These are phyloP conservation scores for Plasmodium falciparum DNA, from an alignment of 169 alveolate genomes.

Conservation along the genomic window DNA sequence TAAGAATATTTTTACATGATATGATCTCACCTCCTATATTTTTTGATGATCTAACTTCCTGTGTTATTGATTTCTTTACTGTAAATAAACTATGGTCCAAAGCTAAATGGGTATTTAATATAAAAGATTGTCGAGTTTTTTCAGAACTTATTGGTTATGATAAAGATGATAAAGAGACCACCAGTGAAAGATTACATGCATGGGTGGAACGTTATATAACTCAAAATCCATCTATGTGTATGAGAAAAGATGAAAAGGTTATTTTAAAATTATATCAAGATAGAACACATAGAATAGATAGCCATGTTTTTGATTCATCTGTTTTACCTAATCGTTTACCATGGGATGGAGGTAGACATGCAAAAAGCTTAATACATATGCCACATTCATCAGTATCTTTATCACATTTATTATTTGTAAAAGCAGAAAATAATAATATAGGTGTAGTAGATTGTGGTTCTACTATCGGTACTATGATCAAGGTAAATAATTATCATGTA, in stretches of 20 bases:
- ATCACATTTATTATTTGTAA: conserved; percentile 88
- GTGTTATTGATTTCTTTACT: conserved; percentile 84
- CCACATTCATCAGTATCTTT: conserved; percentile 93
- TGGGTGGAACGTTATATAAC: conserved; percentile 86
- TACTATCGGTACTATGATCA: conserved; percentile 93
- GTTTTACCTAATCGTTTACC: conserved; percentile 87
- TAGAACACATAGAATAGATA: conserved; percentile 85
- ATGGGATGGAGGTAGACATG: conserved; percentile 94
- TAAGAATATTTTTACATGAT: conserved; percentile 83
- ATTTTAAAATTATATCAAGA: conserved; percentile 81
- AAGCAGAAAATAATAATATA: conserved; percentile 76
- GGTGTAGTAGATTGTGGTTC: conserved; percentile 91
- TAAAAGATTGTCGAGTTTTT: conserved; percentile 80
- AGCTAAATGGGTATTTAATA: conserved; percentile 84
- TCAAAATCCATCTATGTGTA: conserved; percentile 81
- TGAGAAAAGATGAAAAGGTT: conserved; percentile 78
- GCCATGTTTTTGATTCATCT: conserved; percentile 80
- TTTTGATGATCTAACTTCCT: conserved; percentile 86
- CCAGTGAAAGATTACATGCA: conserved; percentile 79
- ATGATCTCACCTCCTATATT: conserved; percentile 84
- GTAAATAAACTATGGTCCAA: conserved; percentile 80
- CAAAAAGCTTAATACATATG: conserved; percentile 88
- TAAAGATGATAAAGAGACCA: conserved; percentile 43
- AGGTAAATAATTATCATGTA: conserved; percentile 81
- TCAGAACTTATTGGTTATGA: conserved; percentile 83